phyloP scores from a whole-genome alignment of 495 filamentous ascomycete genomes.

The Niebla homalea region DNA sequence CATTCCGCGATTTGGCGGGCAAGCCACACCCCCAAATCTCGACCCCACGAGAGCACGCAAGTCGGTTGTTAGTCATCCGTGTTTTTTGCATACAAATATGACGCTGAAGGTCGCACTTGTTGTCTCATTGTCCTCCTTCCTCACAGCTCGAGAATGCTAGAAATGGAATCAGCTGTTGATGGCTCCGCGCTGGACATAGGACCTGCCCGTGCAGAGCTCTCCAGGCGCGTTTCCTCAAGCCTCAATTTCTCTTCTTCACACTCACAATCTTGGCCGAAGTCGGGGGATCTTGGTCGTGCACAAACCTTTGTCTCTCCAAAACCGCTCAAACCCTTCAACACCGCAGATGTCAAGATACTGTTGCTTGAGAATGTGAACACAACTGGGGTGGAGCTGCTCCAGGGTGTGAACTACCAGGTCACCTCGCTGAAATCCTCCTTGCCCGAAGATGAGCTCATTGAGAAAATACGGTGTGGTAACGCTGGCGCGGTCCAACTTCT shows the following conservation, averaged over 20 bases:
- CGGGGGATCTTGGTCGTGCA: constrained; percentile 22
- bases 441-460: constrained; percentile 83
- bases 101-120: not conserved
- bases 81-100: no score
- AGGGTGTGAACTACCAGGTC: constrained; percentile 85
- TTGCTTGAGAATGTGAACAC: constrained; percentile 93
- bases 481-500: constrained; percentile 9
- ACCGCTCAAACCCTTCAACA: constrained; percentile 88
- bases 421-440: constrained; percentile 81
- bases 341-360: constrained; percentile 89
- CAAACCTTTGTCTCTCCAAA: constrained; percentile 39
- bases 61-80: not conserved
- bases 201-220: constrained; percentile 8
- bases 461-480: constrained; percentile 75
- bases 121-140: not conserved
- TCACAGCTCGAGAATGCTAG: not conserved
- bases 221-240: constrained; percentile 34
- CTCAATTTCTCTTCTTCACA: constrained; percentile 48
- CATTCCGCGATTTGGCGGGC: no score
- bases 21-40: no score
- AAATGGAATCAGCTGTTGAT: constrained; percentile 8
- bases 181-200: constrained; percentile 9
- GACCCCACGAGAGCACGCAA: not conserved
- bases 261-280: constrained; percentile 41
- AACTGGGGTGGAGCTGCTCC: constrained; percentile 71